phyloP scores from a whole-genome alignment of 169 alveolate species.

The Cryptosporidium canis region DNA sequence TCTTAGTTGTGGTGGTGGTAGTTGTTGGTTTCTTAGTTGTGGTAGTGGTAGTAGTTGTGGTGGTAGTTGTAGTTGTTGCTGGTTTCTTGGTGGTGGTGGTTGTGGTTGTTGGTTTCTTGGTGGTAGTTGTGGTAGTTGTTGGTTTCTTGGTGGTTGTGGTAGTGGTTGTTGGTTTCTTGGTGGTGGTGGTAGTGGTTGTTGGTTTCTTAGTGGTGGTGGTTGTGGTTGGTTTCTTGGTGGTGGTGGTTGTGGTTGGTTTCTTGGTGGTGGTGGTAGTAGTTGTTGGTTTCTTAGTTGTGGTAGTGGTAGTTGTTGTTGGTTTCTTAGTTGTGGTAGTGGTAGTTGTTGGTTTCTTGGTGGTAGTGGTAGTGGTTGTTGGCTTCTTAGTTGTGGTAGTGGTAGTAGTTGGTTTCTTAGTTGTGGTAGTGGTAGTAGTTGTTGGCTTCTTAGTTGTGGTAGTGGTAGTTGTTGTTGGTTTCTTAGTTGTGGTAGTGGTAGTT shows the following conservation, averaged over 20 bases:
- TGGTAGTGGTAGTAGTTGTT: constrained; percentile 1
- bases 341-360: neutral
- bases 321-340: neutral
- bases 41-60: neutral
- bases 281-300: neutral
- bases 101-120: neutral
- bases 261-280: neutral
- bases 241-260: neutral
- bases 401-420: constrained; percentile 10
- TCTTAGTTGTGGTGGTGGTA: neutral
- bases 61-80: neutral
- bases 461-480: neutral
- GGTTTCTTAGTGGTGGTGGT: constrained; percentile 7
- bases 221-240: neutral
- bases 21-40: neutral
- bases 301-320: neutral
- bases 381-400: constrained; percentile 29
- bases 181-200: constrained; percentile 1
- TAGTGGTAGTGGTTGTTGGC: constrained; percentile 12
- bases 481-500: neutral
- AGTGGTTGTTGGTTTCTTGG: constrained; percentile 13
- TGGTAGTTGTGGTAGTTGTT: constrained; percentile 3
- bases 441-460: neutral
- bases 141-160: constrained; percentile 10
- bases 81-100: neutral